Evolutionary conservation across 306 rosid genomes (phyloP).

Genomic region (Rosa multiflora): DNA sequence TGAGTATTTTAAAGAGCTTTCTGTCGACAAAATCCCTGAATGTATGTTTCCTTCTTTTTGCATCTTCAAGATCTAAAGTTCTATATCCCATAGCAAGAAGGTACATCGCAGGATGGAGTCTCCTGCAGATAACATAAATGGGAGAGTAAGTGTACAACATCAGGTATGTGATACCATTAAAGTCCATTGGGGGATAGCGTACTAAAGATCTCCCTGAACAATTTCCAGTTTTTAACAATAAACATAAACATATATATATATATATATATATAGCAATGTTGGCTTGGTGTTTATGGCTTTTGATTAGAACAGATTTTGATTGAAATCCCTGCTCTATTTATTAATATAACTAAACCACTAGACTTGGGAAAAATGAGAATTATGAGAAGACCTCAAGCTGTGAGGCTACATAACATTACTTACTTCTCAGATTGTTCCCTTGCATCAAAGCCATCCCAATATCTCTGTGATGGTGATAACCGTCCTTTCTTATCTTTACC

Average conservation of each 20-base stretch:
- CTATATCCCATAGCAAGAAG: constrained; percentile 88
- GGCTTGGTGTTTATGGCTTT: not conserved
- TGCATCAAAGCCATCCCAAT: constrained; percentile 76
- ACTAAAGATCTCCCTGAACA: not conserved
- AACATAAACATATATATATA: not conserved
- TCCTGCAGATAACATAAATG: constrained; percentile 53
- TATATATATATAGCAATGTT: not conserved
- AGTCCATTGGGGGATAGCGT: not conserved
- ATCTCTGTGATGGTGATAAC: constrained; percentile 63
- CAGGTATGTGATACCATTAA: not conserved
- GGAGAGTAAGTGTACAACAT: constrained; percentile 28
- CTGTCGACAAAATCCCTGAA: constrained; percentile 46
- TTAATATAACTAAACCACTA: not conserved
- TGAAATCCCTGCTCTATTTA: not conserved
- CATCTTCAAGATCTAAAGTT: constrained; percentile 88
- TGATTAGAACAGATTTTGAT: not conserved
- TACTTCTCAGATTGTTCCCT: constrained; percentile 55
- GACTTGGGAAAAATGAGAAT: not conserved
- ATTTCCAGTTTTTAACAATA: not conserved
- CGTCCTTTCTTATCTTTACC: constrained; percentile 83
- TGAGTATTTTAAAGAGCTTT: constrained; percentile 54
- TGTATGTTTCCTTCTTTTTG: constrained; percentile 56
- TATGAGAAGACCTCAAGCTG: constrained; percentile 16
- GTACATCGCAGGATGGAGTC: constrained; percentile 96
- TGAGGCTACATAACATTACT: constrained; percentile 18